Evolutionary conservation across 1,284 basidiomycete species (phyloP).

Genomic region (Boletellus sp.): DNA sequence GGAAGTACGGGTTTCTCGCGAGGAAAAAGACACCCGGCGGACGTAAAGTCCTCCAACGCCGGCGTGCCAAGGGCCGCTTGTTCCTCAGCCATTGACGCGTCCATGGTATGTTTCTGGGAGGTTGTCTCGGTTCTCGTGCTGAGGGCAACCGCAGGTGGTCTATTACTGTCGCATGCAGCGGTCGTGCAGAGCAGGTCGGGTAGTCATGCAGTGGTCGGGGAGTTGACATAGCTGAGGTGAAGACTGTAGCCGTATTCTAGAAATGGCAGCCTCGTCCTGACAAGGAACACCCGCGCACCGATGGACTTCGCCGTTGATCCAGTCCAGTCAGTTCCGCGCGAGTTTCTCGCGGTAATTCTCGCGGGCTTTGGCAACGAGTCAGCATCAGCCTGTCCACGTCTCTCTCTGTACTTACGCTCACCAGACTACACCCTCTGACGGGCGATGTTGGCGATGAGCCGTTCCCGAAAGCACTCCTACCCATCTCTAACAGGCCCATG

Average conservation of each 20-base stretch:
- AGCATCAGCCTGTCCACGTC: conserved; percentile 18
- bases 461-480: conserved; percentile 81
- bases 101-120: conserved; percentile 12
- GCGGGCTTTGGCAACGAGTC: conserved; percentile 88
- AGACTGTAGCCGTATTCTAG: background rate
- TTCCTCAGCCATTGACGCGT: conserved; percentile 39
- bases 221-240: too few species aligned
- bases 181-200: background rate
- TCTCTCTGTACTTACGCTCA: conserved; percentile 13
- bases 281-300: conserved; percentile 1
- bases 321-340: conserved; percentile 47
- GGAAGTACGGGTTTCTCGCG: conserved; percentile 33
- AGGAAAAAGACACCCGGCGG: conserved; percentile 31
- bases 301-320: conserved; percentile 66
- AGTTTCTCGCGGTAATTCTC: conserved; percentile 82
- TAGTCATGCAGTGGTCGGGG: conserved; percentile 1
- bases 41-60: conserved; percentile 36
- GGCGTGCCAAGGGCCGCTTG: conserved; percentile 39
- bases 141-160: conserved; percentile 1
- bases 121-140: background rate
- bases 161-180: background rate
- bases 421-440: conserved; percentile 68
- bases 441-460: conserved; percentile 70
- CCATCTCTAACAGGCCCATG: conserved; percentile 85
- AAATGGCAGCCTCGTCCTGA: background rate